phyloP scores from a whole-genome alignment of 2,329 filamentous ascomycete genomes.

The Claviceps purpurea region DNA sequence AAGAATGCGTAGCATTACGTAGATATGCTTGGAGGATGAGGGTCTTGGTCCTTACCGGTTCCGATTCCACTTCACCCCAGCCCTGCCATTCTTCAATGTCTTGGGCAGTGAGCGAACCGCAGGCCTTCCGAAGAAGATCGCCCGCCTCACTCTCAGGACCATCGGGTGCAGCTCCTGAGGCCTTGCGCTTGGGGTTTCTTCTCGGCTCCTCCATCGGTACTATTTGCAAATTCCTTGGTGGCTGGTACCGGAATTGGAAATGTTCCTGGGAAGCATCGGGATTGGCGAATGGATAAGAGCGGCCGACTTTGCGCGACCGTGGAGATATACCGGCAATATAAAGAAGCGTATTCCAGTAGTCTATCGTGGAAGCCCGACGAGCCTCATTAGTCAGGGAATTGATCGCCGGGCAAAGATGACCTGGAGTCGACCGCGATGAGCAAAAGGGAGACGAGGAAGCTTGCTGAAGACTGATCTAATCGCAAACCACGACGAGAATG shows the following conservation, averaged over 20 bases:
- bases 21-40: too few relatives aligned
- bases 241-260: neutral
- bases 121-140: slow-evolving; percentile 30
- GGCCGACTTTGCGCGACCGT: neutral
- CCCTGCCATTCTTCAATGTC: slow-evolving; percentile 53
- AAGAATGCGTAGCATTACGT: neutral
- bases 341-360: neutral
- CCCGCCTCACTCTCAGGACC: slow-evolving; percentile 12
- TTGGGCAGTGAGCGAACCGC: slow-evolving; percentile 32
- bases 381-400: neutral
- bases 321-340: neutral
- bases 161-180: slow-evolving; percentile 14
- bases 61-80: slow-evolving; percentile 79
- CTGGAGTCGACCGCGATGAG: neutral
- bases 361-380: neutral
- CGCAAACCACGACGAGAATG: neutral
- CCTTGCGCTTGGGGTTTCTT: slow-evolving; percentile 33
- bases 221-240: neutral
- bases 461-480: neutral
- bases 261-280: too few relatives aligned
- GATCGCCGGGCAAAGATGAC: neutral
- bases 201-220: slow-evolving; percentile 8
- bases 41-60: slow-evolving; percentile 49
- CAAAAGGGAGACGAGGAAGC: neutral
- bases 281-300: neutral